Percentiles rank a stretch among this genome's conserved stretches.
phyloP scores from a whole-genome alignment of 306 rosid genomes.

The Ammopiptanthus mongolicus region DNA sequence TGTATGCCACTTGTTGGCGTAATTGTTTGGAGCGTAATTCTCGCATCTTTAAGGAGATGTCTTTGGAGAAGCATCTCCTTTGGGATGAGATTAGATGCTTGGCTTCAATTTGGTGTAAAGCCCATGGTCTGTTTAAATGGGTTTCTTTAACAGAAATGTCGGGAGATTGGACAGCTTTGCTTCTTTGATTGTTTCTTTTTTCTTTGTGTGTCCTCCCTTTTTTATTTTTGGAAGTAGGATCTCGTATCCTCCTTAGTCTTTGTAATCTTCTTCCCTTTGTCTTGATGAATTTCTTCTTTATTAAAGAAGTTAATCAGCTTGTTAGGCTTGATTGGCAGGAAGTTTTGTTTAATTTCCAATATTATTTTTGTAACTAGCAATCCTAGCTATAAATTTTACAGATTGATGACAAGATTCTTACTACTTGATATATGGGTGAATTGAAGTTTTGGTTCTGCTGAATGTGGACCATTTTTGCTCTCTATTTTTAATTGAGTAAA shows the following conservation, averaged over 20 bases:
- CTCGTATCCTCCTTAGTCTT: too few species aligned
- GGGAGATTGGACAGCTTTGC: too few species aligned
- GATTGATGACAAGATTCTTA: not conserved
- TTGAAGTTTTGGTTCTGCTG: constrained; percentile 6
- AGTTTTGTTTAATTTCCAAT: not conserved
- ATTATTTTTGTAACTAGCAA: not conserved
- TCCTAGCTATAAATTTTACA: not conserved
- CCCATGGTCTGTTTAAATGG: not conserved
- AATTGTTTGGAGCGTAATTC: too few species aligned
- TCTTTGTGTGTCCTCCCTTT: too few species aligned
- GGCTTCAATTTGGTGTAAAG: not conserved
- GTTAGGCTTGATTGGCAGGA: not conserved
- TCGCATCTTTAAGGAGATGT: not conserved
- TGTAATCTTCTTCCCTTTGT: too few species aligned
- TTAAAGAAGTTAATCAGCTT: not conserved
- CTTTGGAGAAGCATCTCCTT: not conserved
- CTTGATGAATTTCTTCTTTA: too few species aligned
- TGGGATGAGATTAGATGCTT: not conserved
- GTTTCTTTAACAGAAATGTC: not conserved
- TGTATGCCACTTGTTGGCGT: not conserved
- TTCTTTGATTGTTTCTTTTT: too few species aligned
- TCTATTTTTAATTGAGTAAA: not conserved
- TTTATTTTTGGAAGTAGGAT: too few species aligned
- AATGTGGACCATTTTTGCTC: not conserved
- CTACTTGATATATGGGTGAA: constrained; percentile 3